Evolutionary conservation across 768 basidiomycete genomes (phyloP), one percentile per base, ranked within the genome.

Genomic region (Pleurotus pulmonarius): DNA sequence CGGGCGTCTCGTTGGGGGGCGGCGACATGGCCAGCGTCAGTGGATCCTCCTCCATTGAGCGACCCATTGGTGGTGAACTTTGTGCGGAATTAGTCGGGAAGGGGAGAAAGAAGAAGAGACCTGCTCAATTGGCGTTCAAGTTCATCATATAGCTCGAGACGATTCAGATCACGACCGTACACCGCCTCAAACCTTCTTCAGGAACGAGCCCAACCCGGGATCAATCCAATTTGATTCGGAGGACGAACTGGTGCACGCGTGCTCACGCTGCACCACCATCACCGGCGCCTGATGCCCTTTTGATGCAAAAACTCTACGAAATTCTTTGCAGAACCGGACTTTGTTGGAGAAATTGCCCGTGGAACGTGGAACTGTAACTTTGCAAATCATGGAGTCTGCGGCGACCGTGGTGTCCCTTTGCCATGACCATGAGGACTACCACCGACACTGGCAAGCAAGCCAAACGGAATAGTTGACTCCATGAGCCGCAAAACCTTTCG

Each of bases 21-120:
- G 88, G 87, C n/a, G 78, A 77, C 24, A 89, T 69, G 4, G 82
- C 79, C 49, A 73, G 63, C 4, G 85, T 72, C 20, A 90, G 72
- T 0, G 88, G 88, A 65, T 90, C 88, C 56, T 84, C 80, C 44
- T 81, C 76, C 63, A 64, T 63, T 6, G 67, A 58, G 55, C 69
- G 70, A 48, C 66, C 69, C 67, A 68, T 69, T 24, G 16, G 22
- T n/a, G 51, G 18, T 25, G 49, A 16, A 41, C 20, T 18, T 34
- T 22, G 46, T 40, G 22, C 12, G 24, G 39, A 38, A 34, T 24
- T 22, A 39, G 39, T 40, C 8, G 38, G 55, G 58, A 20, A 29
- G 46, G 43, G 41, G 40, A 25, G 38, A 18, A 22, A 51, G 52
- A 56, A 46, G 45, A 54, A 39, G 55, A 26, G 54, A 46, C 41